These are phyloP conservation scores for Leishmania guyanensis DNA, from an alignment of 208 protist species.

Conservation along the genomic window DNA sequence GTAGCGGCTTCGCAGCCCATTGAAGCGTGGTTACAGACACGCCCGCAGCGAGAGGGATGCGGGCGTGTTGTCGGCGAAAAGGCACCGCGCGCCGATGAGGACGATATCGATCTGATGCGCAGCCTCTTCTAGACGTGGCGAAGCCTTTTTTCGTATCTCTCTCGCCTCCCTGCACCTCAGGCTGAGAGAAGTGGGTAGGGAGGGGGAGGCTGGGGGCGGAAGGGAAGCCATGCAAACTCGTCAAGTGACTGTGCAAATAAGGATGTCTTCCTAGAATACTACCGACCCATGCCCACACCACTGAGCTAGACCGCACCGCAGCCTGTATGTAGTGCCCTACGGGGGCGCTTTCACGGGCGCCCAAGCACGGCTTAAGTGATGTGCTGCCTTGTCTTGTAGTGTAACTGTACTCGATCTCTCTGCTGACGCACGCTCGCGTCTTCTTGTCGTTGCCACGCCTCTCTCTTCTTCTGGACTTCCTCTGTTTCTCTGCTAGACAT, in stretches of 20 bases:
- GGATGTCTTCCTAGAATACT: background rate
- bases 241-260: background rate
- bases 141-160: background rate
- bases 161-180: background rate
- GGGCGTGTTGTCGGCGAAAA: conserved; percentile 39
- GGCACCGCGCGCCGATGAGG: conserved; percentile 30
- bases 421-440: background rate
- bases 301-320: background rate
- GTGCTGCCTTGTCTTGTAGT: background rate
- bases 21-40: conserved; percentile 49
- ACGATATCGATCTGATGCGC: conserved; percentile 25
- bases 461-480: background rate
- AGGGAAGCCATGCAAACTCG: background rate
- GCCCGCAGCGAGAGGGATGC: conserved; percentile 24
- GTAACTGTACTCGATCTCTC: background rate
- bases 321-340: background rate
- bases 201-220: background rate
- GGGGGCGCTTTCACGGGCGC: background rate
- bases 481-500: background rate
- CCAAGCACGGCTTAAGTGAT: background rate
- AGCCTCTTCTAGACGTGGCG: conserved; percentile 17
- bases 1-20: conserved; percentile 3
- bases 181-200: background rate
- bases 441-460: background rate
- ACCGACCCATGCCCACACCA: background rate